phyloP scores from a whole-genome alignment of 306 rosid species.

The Gleditsia sinensis region DNA sequence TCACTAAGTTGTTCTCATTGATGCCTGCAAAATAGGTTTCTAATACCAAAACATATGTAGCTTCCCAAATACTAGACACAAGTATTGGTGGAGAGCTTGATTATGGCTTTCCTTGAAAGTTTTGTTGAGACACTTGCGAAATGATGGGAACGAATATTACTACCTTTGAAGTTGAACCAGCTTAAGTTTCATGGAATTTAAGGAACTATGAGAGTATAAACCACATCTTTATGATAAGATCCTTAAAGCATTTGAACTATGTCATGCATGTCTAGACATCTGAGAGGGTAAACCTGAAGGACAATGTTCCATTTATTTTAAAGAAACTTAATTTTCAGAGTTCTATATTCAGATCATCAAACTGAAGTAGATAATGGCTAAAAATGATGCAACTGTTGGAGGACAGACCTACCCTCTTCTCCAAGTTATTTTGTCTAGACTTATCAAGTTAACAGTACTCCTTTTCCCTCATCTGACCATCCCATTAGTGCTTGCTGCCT shows the following conservation, averaged over 20 bases:
- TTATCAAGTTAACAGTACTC: neutral
- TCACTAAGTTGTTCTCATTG: neutral
- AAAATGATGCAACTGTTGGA: neutral
- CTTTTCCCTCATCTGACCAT: neutral
- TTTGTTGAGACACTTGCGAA: neutral
- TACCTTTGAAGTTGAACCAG: neutral
- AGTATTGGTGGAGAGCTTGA: neutral
- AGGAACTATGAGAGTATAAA: constrained; percentile 5
- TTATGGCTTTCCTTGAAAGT: neutral
- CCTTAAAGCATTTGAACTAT: neutral
- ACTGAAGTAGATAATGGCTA: constrained; percentile 2
- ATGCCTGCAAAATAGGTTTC: constrained; percentile 12
- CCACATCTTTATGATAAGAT: neutral
- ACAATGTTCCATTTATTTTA: neutral
- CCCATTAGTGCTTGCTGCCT: constrained; percentile 1
- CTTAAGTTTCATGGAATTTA: constrained; percentile 4
- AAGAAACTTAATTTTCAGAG: neutral
- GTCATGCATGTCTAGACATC: neutral
- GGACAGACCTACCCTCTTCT: neutral
- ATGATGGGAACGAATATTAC: neutral
- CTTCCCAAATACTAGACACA: neutral
- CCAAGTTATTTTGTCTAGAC: constrained; percentile 18
- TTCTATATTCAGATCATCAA: constrained; percentile 19
- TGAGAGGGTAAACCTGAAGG: neutral
- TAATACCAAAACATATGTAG: neutral